Base-by-base conservation (phyloP, 2,329 filamentous ascomycete species). In the Tolypocladium pustulatum region DNA sequence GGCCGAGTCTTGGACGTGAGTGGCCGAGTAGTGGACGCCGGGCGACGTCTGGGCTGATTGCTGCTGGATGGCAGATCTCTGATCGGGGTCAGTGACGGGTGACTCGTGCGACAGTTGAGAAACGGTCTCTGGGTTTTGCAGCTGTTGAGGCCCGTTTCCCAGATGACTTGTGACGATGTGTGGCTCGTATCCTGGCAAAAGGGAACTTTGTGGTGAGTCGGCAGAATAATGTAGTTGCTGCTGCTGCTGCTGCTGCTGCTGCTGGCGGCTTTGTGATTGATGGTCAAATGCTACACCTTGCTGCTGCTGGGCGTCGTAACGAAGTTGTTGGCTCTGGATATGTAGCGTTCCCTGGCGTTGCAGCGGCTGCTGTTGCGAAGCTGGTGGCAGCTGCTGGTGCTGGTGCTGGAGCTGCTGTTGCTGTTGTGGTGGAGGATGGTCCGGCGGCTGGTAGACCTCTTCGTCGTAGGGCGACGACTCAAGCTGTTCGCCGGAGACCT, bases 31-130 rank as follows among this genome's bases (percentile, higher is more conserved):
- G 61, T 70, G 75, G 59, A 76, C 67, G 58, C 74, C 72, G 32
- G 78, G 73, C 13, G 76, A 75, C n/a, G 71, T 69, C 62, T 78
- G 77, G 54, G 72, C 68, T 56, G 76, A 74, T 36, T 79, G 75
- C 38, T 80, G 76, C 57, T 74, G 65, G 63, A 73, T 74, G 62
- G 71, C 67, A 61, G 74, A 71, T 55, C 66, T 66, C 61, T 71
- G 70, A 60, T 82, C 81, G 43, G 74, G 73, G 62, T 84, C 82
- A 49, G 75, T 73, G 22, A 78, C 68, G 40, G 79, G 79, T 38
- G 83, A 85, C 60, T 87, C 84, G 75, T 81, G 78, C 67, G 84
- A 87, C 64, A 84, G 68, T 69, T 86, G 83, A 8, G 83, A 86
- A 41, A 83, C 70, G 6, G 83, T 84, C 69, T 87, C 84, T 34